Base-by-base conservation (phyloP, 2,329 filamentous ascomycete species). In the Trichoderma sp. region DNA sequence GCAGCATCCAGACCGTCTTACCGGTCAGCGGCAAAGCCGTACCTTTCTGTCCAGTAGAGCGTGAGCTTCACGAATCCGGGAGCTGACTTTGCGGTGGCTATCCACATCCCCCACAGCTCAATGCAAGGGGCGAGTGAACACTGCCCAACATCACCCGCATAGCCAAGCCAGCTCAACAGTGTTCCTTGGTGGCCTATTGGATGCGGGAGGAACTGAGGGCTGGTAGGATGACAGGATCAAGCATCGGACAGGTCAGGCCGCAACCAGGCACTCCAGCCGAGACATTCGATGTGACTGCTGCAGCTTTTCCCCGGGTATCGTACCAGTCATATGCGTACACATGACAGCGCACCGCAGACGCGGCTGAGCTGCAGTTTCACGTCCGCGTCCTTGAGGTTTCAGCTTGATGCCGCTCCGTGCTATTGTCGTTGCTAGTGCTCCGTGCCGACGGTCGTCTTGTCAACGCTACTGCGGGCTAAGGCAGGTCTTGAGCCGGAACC, bases 81-180 rank as follows among this genome's bases (percentile, higher is more conserved):
- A 60, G 53, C 67, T 31, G 18, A 45, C 53, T 16, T 3, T 18
- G 6, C 24, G 24, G 27, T 45, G 16, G 6, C 38, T 27, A 24
- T 24, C 56, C 27, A 21, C 38, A 5, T 45, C 63, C 59, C 8
- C 59, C 27, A 33, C 38, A 63, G 41, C n/a, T 35, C 14, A 18
- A 72, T 63, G 68, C 68, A 63, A 72, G 68, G 68, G 68, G 68
- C 38, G 38, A 45, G n/a, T n/a, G 27, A 7, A 8, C 53, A 45
- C 21, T 9, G 50, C 29, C 24, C 31, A 62, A 31, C 56, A 67
- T 16, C 18, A 53, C 27, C 12, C 65, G 41, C 41, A 33, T 56
- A 21, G 45, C 45, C 45, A 53, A n/a, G 45, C 45, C 45, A 53
- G n/a, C 45, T 53, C 45, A 53, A 21, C 45, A 21, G 45, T 53